phyloP scores from a whole-genome alignment of 2,329 filamentous ascomycete genomes.

The Diaporthe nobilis region DNA sequence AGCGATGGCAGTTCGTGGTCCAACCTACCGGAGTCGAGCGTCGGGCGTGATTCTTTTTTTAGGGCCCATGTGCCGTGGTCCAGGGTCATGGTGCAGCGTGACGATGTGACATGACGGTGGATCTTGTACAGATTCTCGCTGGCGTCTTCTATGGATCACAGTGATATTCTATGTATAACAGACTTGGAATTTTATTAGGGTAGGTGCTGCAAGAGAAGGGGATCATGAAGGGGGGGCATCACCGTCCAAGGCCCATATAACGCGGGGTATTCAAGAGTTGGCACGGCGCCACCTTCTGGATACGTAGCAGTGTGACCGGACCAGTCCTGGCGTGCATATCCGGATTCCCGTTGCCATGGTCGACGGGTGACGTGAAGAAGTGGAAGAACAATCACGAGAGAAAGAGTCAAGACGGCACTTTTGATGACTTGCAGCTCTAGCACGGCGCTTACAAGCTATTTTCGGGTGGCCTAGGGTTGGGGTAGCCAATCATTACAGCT shows the following conservation, averaged over 20 bases:
- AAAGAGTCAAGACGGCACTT: conserved; percentile 3
- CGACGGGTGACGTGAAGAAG: conserved; percentile 11
- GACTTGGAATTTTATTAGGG: neutral
- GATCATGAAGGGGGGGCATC: neutral
- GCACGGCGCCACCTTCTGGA: conserved; percentile 11
- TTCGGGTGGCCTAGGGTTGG: neutral
- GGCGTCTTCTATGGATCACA: neutral
- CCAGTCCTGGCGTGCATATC: conserved; percentile 24
- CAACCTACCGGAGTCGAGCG: conserved; percentile 15
- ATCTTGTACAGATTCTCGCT: neutral
- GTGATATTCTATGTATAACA: neutral
- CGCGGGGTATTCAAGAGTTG: conserved; percentile 6
- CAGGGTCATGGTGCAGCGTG: conserved; percentile 23
- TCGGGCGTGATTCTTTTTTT: conserved; percentile 32
- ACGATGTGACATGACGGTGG: conserved; percentile 25
- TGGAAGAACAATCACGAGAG: neutral
- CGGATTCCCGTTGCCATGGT: neutral
- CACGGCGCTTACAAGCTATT: conserved; percentile 34
- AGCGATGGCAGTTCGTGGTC: neutral
- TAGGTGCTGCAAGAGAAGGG: neutral
- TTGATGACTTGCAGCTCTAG: conserved; percentile 33
- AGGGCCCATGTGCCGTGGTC: conserved; percentile 33
- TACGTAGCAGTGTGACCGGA: conserved; percentile 30
- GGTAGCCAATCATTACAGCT: conserved; percentile 14
- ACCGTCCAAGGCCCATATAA: conserved; percentile 6